Conservation (phyloP, 2,329 filamentous ascomycete species). For the Talaromyces verruculosus region DNA sequence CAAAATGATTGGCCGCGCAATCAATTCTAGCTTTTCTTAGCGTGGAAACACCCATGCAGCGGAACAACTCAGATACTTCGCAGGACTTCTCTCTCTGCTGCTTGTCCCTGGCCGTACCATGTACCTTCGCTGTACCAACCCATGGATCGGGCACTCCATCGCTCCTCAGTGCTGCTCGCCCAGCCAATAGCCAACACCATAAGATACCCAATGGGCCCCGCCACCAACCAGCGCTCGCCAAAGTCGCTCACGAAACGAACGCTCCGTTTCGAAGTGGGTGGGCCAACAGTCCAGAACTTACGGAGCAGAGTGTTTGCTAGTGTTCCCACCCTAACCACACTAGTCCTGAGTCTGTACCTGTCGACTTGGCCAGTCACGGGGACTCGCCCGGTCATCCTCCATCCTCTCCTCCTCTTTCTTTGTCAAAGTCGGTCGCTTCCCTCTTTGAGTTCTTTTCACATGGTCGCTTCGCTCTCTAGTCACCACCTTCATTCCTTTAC, state of each 20-base stretch:
- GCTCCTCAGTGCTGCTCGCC: background rate
- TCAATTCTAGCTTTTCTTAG: background rate
- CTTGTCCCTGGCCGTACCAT: background rate
- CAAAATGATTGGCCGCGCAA: background rate
- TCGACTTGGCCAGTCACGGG: slow-evolving; percentile 7
- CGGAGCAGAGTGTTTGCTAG: background rate
- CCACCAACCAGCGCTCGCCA: background rate
- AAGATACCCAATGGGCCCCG: background rate
- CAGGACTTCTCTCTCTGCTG: background rate
- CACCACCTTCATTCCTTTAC: slow-evolving; percentile 13
- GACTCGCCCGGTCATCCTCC: slow-evolving; percentile 2
- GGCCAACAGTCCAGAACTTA: slow-evolving; percentile 9
- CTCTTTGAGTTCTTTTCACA: slow-evolving; percentile 22
- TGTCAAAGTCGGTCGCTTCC: slow-evolving; percentile 21
- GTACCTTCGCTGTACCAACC: background rate
- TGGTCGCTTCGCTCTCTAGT: slow-evolving; percentile 17
- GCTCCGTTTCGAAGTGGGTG: slow-evolving; percentile 7
- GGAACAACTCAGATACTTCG: background rate
- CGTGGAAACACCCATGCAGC: background rate
- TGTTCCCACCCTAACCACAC: background rate
- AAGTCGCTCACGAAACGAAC: slow-evolving; percentile 7
- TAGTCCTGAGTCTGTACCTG: background rate
- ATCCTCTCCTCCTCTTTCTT: slow-evolving; percentile 11
- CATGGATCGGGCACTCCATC: slow-evolving; percentile 5
- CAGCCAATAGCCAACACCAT: background rate